Evolutionary conservation across 352 stramenopile species (phyloP).

Genomic region (Phytophthora citricola): DNA sequence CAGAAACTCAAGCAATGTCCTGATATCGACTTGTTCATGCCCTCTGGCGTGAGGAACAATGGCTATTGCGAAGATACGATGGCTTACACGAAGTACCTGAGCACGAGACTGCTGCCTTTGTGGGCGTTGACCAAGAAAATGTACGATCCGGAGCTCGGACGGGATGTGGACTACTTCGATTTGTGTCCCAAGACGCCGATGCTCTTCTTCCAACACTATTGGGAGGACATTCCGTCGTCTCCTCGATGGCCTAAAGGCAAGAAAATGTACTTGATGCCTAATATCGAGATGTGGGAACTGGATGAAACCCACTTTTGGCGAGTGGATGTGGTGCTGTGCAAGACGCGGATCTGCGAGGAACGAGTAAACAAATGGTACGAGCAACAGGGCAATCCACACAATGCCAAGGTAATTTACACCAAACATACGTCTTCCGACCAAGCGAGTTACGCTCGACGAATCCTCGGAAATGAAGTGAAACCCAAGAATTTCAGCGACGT

Average conservation of each 20-base stretch:
- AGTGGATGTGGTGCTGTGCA: conserved; percentile 50
- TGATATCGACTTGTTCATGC: conserved; percentile 73
- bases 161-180: conserved; percentile 53
- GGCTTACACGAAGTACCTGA: conserved; percentile 61
- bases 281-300: conserved; percentile 64
- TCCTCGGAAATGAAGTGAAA: conserved; percentile 31
- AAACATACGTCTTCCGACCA: conserved; percentile 66
- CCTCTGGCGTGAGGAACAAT: conserved; percentile 41
- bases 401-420: conserved; percentile 59
- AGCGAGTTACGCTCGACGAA: conserved; percentile 38
- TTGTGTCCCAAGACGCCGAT: conserved; percentile 50
- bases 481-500: conserved; percentile 50
- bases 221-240: conserved; percentile 39
- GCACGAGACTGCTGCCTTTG: conserved; percentile 43
- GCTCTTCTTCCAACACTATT: conserved; percentile 62
- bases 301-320: conserved; percentile 46
- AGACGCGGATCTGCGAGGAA: conserved; percentile 53
- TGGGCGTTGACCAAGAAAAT: conserved; percentile 52
- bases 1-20: conserved; percentile 61
- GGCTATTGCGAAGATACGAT: conserved; percentile 67
- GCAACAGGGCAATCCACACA: conserved; percentile 60
- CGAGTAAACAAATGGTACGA: conserved; percentile 57
- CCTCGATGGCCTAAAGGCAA: conserved; percentile 43
- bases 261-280: conserved; percentile 52
- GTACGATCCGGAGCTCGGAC: conserved; percentile 27